Percentiles rank a stretch among this genome's conserved stretches.
phyloP scores from a whole-genome alignment of 306 rosid genomes.

The Senna tora region DNA sequence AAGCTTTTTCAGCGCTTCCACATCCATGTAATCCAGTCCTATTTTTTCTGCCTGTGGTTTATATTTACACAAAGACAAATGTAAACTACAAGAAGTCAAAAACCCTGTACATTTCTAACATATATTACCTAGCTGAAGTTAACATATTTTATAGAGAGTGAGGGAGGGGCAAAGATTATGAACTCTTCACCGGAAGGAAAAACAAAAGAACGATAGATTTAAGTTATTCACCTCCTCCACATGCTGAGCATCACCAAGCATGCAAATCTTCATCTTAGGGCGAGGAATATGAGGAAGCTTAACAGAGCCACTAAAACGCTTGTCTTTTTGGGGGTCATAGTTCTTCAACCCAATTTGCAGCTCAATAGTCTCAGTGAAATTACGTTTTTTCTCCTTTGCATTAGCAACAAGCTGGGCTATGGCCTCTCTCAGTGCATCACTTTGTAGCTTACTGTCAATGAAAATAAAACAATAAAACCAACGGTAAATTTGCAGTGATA shows the following conservation, averaged over 20 bases:
- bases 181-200: not conserved
- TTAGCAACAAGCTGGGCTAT: conserved; percentile 39
- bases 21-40: conserved; percentile 81
- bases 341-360: conserved; percentile 73
- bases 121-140: not conserved
- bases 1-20: conserved; percentile 75
- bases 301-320: conserved; percentile 77
- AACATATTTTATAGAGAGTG: not conserved
- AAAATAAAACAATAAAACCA: not conserved
- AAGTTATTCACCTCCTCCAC: conserved; percentile 58
- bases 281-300: conserved; percentile 74
- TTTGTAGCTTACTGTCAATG: conserved; percentile 49
- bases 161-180: not conserved
- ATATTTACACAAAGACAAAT: not conserved
- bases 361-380: conserved; percentile 63
- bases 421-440: conserved; percentile 59
- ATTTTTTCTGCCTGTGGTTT: conserved; percentile 70
- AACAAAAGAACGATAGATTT: not conserved
- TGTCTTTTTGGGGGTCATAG: conserved; percentile 73
- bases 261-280: conserved; percentile 73
- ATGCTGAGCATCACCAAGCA: conserved; percentile 80
- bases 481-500: not conserved
- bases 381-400: conserved; percentile 49
- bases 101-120: too few species aligned
- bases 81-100: not conserved